These are phyloP conservation scores for Botrytis porri DNA, from an alignment of 2,329 filamentous ascomycete genomes.

Conservation along the genomic window DNA sequence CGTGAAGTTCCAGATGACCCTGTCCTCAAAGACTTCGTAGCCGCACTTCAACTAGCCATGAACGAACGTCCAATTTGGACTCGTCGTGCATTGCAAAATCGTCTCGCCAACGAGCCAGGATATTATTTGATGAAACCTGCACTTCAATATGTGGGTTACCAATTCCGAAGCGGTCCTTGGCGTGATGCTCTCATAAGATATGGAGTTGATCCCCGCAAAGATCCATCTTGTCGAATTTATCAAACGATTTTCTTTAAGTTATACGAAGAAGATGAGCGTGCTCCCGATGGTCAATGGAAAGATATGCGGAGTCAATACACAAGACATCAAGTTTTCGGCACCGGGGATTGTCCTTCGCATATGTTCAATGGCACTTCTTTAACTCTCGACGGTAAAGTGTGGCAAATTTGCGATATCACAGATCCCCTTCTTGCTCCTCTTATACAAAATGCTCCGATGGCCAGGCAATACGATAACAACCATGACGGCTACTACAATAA, in stretches of 20 bases:
- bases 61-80: slow-evolving; percentile 81
- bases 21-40: slow-evolving; percentile 62
- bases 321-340: slow-evolving; percentile 28
- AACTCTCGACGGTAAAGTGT: slow-evolving; percentile 79
- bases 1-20: slow-evolving; percentile 41
- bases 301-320: slow-evolving; percentile 25
- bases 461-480: slow-evolving; percentile 55
- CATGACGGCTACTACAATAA: slow-evolving; percentile 82
- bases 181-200: slow-evolving; percentile 82
- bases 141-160: slow-evolving; percentile 82
- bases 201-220: slow-evolving; percentile 78
- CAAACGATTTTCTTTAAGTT: slow-evolving; percentile 89
- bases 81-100: slow-evolving; percentile 74
- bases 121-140: slow-evolving; percentile 66
- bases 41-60: slow-evolving; percentile 62
- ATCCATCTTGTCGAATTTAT: slow-evolving; percentile 75
- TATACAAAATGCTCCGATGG: slow-evolving; percentile 60
- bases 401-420: slow-evolving; percentile 89
- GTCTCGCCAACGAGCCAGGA: slow-evolving; percentile 52
- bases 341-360: slow-evolving; percentile 51
- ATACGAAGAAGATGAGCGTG: slow-evolving; percentile 34
- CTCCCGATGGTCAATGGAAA: slow-evolving; percentile 28
- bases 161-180: slow-evolving; percentile 91
- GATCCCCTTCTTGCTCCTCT: slow-evolving; percentile 71
- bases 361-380: slow-evolving; percentile 79